phyloP scores from a whole-genome alignment of 305 asterid genomes.

The Petunia hybrid region DNA sequence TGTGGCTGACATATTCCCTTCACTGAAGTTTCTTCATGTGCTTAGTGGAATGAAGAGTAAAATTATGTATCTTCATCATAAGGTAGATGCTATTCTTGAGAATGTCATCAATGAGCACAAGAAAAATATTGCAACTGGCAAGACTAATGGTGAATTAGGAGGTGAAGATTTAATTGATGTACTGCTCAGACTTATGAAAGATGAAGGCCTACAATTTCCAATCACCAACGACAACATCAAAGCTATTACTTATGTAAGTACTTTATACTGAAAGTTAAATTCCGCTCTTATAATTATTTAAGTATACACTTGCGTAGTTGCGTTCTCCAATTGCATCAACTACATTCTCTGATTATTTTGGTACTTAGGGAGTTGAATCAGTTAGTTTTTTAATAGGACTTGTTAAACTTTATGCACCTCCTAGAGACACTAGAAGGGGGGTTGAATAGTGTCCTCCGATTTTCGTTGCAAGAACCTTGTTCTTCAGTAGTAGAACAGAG shows the following conservation, averaged over 20 bases:
- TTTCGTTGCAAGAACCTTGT: too few species aligned
- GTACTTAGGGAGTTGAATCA: too few species aligned
- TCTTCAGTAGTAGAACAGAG: too few species aligned
- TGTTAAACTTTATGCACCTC: too few species aligned
- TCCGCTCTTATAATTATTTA: too few species aligned
- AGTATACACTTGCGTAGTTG: background rate
- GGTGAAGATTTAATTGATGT: conserved; percentile 36
- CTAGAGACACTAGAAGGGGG: too few species aligned
- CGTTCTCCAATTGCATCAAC: background rate
- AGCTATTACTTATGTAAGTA: conserved; percentile 34
- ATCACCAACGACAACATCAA: conserved; percentile 40
- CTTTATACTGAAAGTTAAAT: too few species aligned
- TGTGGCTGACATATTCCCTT: conserved; percentile 36
- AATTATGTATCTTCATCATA: background rate
- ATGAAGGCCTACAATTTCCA: conserved; percentile 14
- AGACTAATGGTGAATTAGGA: conserved; percentile 1
- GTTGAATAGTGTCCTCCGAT: too few species aligned
- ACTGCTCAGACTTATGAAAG: conserved; percentile 24
- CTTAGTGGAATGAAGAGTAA: conserved; percentile 25
- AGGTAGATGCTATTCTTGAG: conserved; percentile 26
- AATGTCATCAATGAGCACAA: conserved; percentile 26
- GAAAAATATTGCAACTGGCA: background rate
- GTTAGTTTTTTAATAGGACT: too few species aligned
- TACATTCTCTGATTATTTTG: too few species aligned
- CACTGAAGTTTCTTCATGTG: conserved; percentile 31